phyloP scores from a whole-genome alignment of 306 rosid species.

The Datisca glomerata region DNA sequence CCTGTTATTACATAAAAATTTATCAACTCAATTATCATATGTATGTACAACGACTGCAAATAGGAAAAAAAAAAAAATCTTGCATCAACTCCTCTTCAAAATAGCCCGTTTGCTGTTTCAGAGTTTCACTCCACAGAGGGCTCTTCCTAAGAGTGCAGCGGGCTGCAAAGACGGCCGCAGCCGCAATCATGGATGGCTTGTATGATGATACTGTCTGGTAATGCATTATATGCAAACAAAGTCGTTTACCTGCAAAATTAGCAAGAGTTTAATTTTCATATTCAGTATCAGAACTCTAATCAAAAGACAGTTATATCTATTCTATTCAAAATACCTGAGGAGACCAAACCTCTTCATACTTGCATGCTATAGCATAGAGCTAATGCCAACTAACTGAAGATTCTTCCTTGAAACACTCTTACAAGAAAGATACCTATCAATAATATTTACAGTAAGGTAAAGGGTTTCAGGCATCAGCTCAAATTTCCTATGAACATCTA shows the following conservation, averaged over 20 bases:
- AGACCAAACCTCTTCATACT: conserved; percentile 92
- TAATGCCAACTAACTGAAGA: conserved; percentile 77
- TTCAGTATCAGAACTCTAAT: not conserved
- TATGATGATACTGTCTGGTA: conserved; percentile 28
- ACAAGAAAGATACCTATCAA: conserved; percentile 54
- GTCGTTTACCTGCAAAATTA: conserved; percentile 61
- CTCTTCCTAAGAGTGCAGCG: conserved; percentile 41
- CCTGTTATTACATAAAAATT: no score
- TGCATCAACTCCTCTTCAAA: conserved; percentile 60
- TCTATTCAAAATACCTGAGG: conserved; percentile 42
- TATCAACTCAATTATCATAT: no score
- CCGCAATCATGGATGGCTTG: conserved; percentile 67
- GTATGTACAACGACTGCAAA: no score
- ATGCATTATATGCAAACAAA: conserved; percentile 57
- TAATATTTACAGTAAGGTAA: conserved; percentile 51
- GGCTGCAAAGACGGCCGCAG: conserved; percentile 76
- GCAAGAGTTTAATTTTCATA: not conserved
- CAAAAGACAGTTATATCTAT: not conserved
- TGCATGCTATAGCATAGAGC: conserved; percentile 85
- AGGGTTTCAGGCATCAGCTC: conserved; percentile 78
- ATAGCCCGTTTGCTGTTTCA: conserved; percentile 74
- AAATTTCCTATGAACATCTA: conserved; percentile 73
- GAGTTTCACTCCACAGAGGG: conserved; percentile 66
- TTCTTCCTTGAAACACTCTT: conserved; percentile 56
- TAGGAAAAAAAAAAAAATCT: no score